Conservation (phyloP, 2,329 filamentous ascomycete species). For the Diplodia sapinea region DNA sequence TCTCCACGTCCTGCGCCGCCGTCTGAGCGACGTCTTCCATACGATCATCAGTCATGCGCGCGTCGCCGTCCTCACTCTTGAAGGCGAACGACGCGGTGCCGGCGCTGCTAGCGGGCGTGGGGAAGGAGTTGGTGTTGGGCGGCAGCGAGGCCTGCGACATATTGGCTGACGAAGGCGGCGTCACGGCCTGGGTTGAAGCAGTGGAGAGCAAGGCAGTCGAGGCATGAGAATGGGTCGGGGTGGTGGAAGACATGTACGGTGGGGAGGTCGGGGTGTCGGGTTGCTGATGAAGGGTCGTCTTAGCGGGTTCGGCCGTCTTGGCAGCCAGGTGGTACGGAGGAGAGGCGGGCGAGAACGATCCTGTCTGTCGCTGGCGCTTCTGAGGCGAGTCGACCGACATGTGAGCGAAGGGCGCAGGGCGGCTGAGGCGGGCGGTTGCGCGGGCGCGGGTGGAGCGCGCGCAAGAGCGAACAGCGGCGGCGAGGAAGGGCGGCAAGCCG, state of each 20-base stretch:
- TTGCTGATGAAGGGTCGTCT: slow-evolving; percentile 46
- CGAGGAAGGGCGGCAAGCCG: slow-evolving; percentile 31
- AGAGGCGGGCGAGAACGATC: slow-evolving; percentile 54
- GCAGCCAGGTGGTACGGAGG: slow-evolving; percentile 48
- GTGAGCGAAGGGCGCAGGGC: slow-evolving; percentile 28
- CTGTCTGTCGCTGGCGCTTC: slow-evolving; percentile 50
- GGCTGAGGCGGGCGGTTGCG: neutral
- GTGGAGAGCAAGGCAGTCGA: slow-evolving; percentile 38
- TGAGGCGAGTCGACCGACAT: slow-evolving; percentile 34
- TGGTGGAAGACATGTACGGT: slow-evolving; percentile 55
- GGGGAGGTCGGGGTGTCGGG: slow-evolving; percentile 57
- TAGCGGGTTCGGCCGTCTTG: slow-evolving; percentile 48
- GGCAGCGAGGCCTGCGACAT: slow-evolving; percentile 46
- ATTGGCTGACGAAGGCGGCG: slow-evolving; percentile 53
- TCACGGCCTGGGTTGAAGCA: slow-evolving; percentile 42
- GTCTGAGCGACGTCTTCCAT: slow-evolving; percentile 21
- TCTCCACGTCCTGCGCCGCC: slow-evolving; percentile 37
- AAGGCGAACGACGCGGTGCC: slow-evolving; percentile 42
- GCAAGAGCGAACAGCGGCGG: slow-evolving; percentile 15
- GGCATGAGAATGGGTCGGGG: slow-evolving; percentile 40
- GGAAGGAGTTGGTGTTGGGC: slow-evolving; percentile 39
- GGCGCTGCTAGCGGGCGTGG: slow-evolving; percentile 48
- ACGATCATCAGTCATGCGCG: slow-evolving; percentile 47
- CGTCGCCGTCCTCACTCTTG: slow-evolving; percentile 51
- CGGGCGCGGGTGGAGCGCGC: slow-evolving; percentile 20